phyloP scores from a whole-genome alignment of 441 rosid genomes.

The Syzygium syzygioides region DNA sequence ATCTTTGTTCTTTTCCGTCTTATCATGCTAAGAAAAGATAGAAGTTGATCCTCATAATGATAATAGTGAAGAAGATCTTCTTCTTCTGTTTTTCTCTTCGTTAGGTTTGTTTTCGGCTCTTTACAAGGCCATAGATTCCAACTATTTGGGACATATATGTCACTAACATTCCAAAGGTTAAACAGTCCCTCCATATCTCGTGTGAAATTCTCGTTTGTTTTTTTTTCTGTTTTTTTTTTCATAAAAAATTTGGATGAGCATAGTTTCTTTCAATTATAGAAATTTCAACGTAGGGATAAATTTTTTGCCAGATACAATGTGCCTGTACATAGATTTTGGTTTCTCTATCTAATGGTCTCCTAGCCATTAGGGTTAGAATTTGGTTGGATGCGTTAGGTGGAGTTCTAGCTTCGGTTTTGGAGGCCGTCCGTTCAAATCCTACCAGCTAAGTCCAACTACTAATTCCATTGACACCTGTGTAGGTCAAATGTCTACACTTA shows the following conservation, averaged over 20 bases:
- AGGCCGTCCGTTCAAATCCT: neutral
- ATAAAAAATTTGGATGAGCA: neutral
- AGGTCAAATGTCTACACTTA: neutral
- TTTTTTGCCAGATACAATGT: neutral
- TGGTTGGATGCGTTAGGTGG: neutral
- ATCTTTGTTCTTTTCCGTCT: neutral
- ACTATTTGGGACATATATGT: neutral
- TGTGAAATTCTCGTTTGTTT: neutral
- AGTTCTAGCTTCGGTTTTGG: neutral
- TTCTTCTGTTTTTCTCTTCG: neutral
- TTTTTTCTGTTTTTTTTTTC: fast-evolving
- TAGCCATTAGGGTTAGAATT: neutral
- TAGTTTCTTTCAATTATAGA: neutral
- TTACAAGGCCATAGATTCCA: neutral
- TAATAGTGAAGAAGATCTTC: neutral
- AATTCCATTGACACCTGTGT: neutral
- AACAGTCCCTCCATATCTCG: neutral
- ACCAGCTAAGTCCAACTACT: neutral
- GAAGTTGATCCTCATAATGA: neutral
- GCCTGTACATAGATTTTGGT: neutral
- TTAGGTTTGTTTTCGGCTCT: neutral
- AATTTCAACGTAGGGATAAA: neutral
- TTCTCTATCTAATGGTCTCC: neutral
- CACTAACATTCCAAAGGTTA: neutral
- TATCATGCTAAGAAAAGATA: neutral